These are phyloP conservation scores for Nemania diffusa DNA, from an alignment of 2,329 filamentous ascomycete species.

Conservation along the genomic window DNA sequence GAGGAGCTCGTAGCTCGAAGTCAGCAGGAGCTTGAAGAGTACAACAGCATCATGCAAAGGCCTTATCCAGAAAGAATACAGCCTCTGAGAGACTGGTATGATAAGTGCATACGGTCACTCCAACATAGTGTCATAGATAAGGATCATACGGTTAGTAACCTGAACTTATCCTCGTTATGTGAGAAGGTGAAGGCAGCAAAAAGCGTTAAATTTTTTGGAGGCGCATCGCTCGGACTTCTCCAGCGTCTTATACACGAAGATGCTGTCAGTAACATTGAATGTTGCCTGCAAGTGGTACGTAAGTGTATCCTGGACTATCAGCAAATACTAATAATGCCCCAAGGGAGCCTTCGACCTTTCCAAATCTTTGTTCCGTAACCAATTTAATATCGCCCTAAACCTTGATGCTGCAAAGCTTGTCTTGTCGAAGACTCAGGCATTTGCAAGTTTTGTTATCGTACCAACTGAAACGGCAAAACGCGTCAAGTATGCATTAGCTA, in stretches of 20 bases:
- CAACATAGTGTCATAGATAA: not conserved
- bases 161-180: not conserved
- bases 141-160: not conserved
- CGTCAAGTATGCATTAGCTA: not conserved
- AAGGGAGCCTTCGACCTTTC: not conserved
- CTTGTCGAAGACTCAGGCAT: not conserved
- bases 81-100: not conserved
- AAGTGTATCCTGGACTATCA: not conserved
- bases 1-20: not conserved
- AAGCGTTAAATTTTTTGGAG: not conserved
- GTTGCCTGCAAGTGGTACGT: slow-evolving; percentile 2
- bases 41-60: not conserved
- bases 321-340: not conserved
- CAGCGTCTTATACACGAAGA: not conserved
- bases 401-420: not conserved
- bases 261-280: not conserved
- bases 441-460: not conserved
- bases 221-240: not conserved
- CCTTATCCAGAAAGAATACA: not conserved
- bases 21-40: not conserved
- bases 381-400: slow-evolving; percentile 2
- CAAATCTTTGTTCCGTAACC: slow-evolving; percentile 1
- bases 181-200: slow-evolving; percentile 4
- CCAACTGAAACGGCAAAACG: slow-evolving; percentile 1
- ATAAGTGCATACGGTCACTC: not conserved